A percentile compares a stretch with the other conserved stretches of the same genome.
Evolutionary conservation across 495 filamentous ascomycete species (phyloP).

Genomic region (Aspergillus haitiensis): DNA sequence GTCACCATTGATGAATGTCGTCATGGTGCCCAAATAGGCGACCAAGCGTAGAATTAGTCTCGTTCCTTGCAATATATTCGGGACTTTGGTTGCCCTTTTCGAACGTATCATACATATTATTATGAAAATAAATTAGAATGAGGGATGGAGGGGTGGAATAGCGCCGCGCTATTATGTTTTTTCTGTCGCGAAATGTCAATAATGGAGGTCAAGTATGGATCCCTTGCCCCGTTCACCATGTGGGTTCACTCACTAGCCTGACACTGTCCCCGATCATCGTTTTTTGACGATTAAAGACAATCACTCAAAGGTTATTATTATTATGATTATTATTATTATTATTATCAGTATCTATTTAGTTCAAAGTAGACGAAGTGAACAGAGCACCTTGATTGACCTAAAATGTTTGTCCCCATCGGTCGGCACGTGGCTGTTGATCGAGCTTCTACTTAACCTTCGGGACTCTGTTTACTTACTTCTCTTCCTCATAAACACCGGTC

Average conservation of each 20-base stretch:
- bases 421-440: background rate
- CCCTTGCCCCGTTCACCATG: background rate
- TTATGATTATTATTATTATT: background rate
- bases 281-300: background rate
- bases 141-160: background rate
- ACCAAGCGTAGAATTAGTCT: background rate
- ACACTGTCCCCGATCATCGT: background rate
- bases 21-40: constrained; percentile 3
- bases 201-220: background rate
- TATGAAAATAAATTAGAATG: constrained; percentile 2
- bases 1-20: background rate
- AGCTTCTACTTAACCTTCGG: background rate
- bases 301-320: background rate
- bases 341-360: too few species aligned
- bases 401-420: too few species aligned
- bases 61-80: constrained; percentile 10
- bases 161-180: constrained; percentile 3
- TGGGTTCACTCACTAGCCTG: background rate
- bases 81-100: background rate
- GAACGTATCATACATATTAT: constrained; percentile 14
- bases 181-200: too few species aligned
- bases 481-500: background rate
- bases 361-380: too few species aligned
- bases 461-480: background rate
- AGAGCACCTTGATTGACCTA: too few species aligned